phyloP scores from a whole-genome alignment of 768 basidiomycete species.

The Tricholomella constricta region DNA sequence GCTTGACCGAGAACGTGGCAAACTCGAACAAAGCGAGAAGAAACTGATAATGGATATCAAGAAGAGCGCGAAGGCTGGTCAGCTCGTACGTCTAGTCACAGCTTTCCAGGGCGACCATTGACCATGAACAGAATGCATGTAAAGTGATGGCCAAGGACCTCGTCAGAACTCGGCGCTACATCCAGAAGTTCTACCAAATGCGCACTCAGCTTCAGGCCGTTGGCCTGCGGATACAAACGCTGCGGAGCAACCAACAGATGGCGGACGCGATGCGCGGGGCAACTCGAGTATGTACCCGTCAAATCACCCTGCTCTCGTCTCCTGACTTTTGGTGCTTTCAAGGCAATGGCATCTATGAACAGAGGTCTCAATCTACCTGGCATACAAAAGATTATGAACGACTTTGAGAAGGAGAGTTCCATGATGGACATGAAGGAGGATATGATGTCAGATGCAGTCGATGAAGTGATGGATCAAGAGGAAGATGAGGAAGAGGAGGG shows the following conservation, averaged over 20 bases:
- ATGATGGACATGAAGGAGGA: constrained; percentile 99
- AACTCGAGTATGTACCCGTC: constrained; percentile 71
- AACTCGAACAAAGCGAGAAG: constrained; percentile 96
- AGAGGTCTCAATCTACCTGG: constrained; percentile 91
- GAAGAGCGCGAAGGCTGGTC: constrained; percentile 93
- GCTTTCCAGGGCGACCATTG: constrained; percentile 17
- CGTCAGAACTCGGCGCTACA: constrained; percentile 91
- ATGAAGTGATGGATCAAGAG: constrained; percentile 87
- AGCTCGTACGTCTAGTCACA: constrained; percentile 64
- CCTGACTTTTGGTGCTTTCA: constrained; percentile 6
- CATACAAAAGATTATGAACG: constrained; percentile 96
- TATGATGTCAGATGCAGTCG: constrained; percentile 99
- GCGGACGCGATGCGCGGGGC: constrained; percentile 99
- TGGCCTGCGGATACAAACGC: constrained; percentile 90
- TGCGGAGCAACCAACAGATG: constrained; percentile 98
- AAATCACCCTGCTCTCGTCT: constrained; percentile 2
- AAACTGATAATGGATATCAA: constrained; percentile 95
- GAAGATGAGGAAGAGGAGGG: constrained; percentile 97
- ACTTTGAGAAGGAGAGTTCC: constrained; percentile 95
- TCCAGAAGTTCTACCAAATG: constrained; percentile 99
- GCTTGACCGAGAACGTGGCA: constrained; percentile 92
- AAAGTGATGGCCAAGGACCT: constrained; percentile 99
- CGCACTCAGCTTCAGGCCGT: constrained; percentile 97
- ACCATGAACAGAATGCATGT: constrained; percentile 79
- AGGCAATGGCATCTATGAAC: constrained; percentile 99